Base-by-base conservation (phyloP, 176 grass and related monocot species). In the Hordeum marinum region DNA sequence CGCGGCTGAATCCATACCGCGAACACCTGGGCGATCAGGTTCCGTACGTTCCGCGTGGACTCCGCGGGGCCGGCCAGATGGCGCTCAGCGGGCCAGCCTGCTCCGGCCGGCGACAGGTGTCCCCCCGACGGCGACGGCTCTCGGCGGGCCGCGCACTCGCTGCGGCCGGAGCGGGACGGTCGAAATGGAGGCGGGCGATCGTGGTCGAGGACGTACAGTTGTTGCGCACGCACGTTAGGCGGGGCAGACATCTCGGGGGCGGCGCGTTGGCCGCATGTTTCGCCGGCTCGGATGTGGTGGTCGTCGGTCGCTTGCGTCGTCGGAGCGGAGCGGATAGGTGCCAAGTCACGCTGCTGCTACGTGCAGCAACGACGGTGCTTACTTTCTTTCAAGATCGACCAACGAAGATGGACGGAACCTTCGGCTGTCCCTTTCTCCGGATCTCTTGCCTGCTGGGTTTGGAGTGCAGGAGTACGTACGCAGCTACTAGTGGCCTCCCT, bases 41-140 rank as follows among this genome's bases (percentile, higher is more conserved):
- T 68, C 66, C 34, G 24, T 26, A 13, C 5, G 35, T 1, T 2
- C 20, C 4, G 29, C 71, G 34, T 25, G 25, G 8, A 4, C n/a
- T 4, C 39, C 7, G 12, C 23, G 0, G 2, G 57, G 2, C 8
- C 55, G 12, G 37, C 36, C 23, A 27, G 5, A 17, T 43, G 76
- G 15, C 25, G 3, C 18, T 5, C 12, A 5, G 31, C n/a, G 52
- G 52, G 52, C 0, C 4, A 5, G 17, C 2, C 7, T 2, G 75
- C 84, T 24, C 68, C 29, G 0, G 54, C 17, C 7, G 60, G 34
- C 45, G 79, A 82, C 71, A 87, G 54, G 79, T 87, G 72, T 82
- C 79, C 26, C 12, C 67, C 2, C 36, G 43, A 81, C n/a, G 2
- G 43, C 85, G 79, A 82, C 35, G 86, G 10, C 45, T 32, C 45